A percentile compares a stretch with the other conserved stretches of the same genome.
Evolutionary conservation across 306 rosid genomes (phyloP).

Genomic region (Astragalus glycyphyllos): DNA sequence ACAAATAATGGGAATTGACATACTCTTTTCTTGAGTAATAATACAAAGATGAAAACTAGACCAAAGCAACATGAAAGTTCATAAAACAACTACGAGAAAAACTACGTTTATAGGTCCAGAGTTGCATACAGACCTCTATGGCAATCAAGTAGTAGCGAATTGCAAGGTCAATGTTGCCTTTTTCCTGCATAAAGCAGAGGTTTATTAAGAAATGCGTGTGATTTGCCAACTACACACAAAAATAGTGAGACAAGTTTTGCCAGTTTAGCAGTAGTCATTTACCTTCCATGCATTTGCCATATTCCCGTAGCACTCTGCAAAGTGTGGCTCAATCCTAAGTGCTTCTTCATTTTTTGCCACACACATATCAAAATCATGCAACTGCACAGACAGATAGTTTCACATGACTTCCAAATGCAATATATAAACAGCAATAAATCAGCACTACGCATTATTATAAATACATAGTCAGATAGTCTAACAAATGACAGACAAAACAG

Average conservation of each 20-base stretch:
- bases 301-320: conserved; percentile 97
- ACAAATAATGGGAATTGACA: conserved; percentile 8
- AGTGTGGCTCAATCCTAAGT: conserved; percentile 81
- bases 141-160: conserved; percentile 84
- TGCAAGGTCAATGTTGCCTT: conserved; percentile 61
- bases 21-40: background rate
- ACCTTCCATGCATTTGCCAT: conserved; percentile 99
- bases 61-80: conserved; percentile 8
- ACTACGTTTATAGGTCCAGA: conserved; percentile 9
- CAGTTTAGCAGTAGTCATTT: background rate
- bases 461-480: background rate
- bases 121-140: conserved; percentile 71
- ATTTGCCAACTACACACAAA: background rate
- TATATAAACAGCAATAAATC: conserved; percentile 2
- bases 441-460: background rate
- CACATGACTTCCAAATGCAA: background rate
- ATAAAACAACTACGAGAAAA: conserved; percentile 12
- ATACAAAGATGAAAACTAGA: conserved; percentile 23
- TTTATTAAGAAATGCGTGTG: conserved; percentile 34
- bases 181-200: conserved; percentile 48
- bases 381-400: conserved; percentile 49
- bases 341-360: conserved; percentile 96
- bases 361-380: conserved; percentile 96
- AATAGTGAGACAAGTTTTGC: conserved; percentile 4
- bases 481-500: conserved; percentile 11